Evolutionary conservation across 805 yeast genomes (phyloP), one percentile per base, ranked within the genome.

Genomic region (Teunomyces aglyptinius): DNA sequence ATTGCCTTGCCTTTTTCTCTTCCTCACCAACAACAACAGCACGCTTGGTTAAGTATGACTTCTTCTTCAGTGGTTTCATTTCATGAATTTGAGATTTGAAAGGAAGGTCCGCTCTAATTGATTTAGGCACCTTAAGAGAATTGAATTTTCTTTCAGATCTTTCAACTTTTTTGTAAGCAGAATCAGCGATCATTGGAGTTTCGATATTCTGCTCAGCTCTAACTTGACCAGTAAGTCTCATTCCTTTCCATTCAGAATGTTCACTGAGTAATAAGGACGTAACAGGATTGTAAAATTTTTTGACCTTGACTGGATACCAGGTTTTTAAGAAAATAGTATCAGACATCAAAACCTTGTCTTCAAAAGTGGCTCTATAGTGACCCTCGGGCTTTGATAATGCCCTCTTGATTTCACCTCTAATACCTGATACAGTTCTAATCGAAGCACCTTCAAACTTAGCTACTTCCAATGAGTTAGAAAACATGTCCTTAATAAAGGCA

Each of bases 391-490:
- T 86, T 7, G 96, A 81, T 51, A 94, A 74, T 0, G 98, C 99
- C 52, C 97, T 77, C 65, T 94, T 94, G 58, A 94, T 92, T 66
- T 94, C 98, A 67, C 99, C 99, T 56, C 99, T 77, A 48, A 94
- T 89, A 49, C 99, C 99, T 6, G 96, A 88, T 4, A 94, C 99
- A 0, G 99, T 95, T 66, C 90, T 86, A 61, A 94, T 90, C 39
- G 90, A 85, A 0, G 99, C 99, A 48, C 99, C 99, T 71, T 94
- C 99, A 61, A 94, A 94, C 64, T 90, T 88, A 33, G 98, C 98
- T 47, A 92, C 96, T 70, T 94, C 99, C 68, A 94, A 75, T 0
- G 96, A 80, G 49, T 94, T 84, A 22, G 86, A 76, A 65, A 94
- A 94, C 99, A 94, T 94, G 60, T 92, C 97, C 68, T 89, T 92